Base-by-base conservation (phyloP, 352 stramenopile species). In the Hyaloperonospora brassicae region DNA sequence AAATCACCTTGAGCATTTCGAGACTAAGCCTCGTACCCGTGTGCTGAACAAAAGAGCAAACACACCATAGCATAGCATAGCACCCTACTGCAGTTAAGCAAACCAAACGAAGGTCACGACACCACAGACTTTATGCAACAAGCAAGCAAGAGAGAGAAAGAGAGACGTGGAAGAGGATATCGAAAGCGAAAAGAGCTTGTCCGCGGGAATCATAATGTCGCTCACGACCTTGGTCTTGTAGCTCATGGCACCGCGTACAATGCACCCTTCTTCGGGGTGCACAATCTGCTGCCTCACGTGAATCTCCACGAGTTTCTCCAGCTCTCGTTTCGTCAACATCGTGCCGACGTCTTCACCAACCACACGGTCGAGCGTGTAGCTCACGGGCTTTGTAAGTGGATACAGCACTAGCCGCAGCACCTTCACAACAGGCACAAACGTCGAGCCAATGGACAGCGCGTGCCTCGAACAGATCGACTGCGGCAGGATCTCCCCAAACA, bases 291-390 rank as follows among this genome's bases (percentile, higher is more conserved):
- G 77, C 50, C 93, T 75, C 1, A 98, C 92, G 67, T 99, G 95
- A 61, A 99, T 97, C 57, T 98, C 86, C 23, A 99, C 80, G 23
- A 99, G 77, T 63, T 98, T 97, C 23, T 86, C 63, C 47, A 99
- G 88, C 78, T 99, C 80, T 31, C 70, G 62, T 27, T 86, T 89
- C 36, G 76, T 95, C 68, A 99, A 98, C 23, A 98, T 88, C 3
- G 89, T 98, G 25, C 95, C 96, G 13, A 99, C 72, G 56, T 98
- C 95, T 34, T 94, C 71, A 25, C 95, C 95, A 14, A 99, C 74
- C 1, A 74, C 60, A 24, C 71, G 81, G 68, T 99, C 95, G n/a
- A 99, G 72, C 22, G 85, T 52, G 30, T 86, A 78, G 5, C 87
- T 80, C 36, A 99, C 64, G 0, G 95, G 96, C 46, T 95, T 94